Evolutionary conservation across 768 basidiomycete species (phyloP).

Genomic region (Boletus insuetus): DNA sequence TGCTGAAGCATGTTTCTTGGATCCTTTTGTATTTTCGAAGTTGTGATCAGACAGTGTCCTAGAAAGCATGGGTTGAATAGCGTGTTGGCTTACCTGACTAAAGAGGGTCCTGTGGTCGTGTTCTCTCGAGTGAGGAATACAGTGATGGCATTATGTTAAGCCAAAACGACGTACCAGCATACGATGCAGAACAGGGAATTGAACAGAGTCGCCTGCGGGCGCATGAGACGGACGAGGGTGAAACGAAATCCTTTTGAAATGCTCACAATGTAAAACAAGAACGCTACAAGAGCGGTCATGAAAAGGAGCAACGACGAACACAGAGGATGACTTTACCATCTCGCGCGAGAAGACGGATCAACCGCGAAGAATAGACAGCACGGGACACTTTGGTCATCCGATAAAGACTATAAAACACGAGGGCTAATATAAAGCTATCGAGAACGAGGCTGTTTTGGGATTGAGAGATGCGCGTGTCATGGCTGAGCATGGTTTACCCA

Average conservation of each 20-base stretch:
- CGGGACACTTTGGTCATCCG: not conserved
- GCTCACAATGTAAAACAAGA: constrained; percentile 17
- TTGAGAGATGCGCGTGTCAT: not conserved
- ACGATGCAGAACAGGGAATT: constrained; percentile 4
- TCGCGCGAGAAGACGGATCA: constrained; percentile 18
- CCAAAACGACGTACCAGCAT: constrained; percentile 13
- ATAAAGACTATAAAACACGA: constrained; percentile 5
- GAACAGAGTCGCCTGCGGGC: constrained; percentile 4
- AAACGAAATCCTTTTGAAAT: not conserved
- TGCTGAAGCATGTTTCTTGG: constrained; percentile 11
- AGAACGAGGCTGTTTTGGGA: constrained; percentile 12
- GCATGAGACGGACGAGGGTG: not conserved
- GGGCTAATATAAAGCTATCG: constrained; percentile 8
- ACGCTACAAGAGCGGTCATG: constrained; percentile 3
- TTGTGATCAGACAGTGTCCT: not conserved
- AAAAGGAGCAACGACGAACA: not conserved
- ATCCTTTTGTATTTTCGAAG: constrained; percentile 3
- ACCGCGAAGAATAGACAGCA: not conserved
- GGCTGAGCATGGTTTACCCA: not conserved
- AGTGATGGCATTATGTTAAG: not conserved
- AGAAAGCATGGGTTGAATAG: not conserved
- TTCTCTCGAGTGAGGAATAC: not conserved
- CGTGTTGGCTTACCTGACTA: constrained; percentile 3
- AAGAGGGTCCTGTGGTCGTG: constrained; percentile 8
- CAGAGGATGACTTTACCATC: constrained; percentile 21